Percentiles rank a stretch among this genome's conserved stretches.
Evolutionary conservation across 495 filamentous ascomycete genomes (phyloP).

Genomic region (Aspergillus hancockii): DNA sequence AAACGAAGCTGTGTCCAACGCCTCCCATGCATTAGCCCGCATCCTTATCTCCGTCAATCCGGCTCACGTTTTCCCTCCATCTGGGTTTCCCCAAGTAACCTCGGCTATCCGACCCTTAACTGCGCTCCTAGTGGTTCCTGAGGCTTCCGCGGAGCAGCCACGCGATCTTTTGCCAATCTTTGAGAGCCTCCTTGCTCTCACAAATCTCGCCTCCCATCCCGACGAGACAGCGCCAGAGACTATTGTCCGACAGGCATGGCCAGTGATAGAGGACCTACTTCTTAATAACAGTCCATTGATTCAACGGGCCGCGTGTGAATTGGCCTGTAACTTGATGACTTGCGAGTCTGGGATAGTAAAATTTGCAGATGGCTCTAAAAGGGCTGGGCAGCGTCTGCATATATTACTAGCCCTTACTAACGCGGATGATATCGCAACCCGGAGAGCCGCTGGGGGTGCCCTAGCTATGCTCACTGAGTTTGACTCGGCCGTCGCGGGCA

Average conservation of each 20-base stretch:
- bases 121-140: conserved; percentile 62
- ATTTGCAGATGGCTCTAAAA: conserved; percentile 69
- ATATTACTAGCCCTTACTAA: conserved; percentile 86
- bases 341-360: conserved; percentile 70
- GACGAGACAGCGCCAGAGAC: conserved; percentile 64
- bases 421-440: conserved; percentile 74
- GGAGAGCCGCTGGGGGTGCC: conserved; percentile 84
- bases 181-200: conserved; percentile 86
- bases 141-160: conserved; percentile 55
- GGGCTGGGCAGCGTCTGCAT: conserved; percentile 71
- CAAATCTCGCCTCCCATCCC: conserved; percentile 83
- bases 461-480: conserved; percentile 80
- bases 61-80: conserved; percentile 76
- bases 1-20: conserved; percentile 54
- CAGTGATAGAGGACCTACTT: conserved; percentile 77
- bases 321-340: conserved; percentile 89
- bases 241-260: conserved; percentile 72
- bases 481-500: conserved; percentile 66
- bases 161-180: conserved; percentile 87
- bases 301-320: conserved; percentile 80
- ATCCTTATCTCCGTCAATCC: conserved; percentile 91
- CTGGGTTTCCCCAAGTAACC: conserved; percentile 68
- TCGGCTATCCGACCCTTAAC: conserved; percentile 78
- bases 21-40: conserved; percentile 86
- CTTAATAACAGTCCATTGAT: conserved; percentile 74